phyloP scores from a whole-genome alignment of 2,329 filamentous ascomycete genomes.

The Stromatinia cepivora region DNA sequence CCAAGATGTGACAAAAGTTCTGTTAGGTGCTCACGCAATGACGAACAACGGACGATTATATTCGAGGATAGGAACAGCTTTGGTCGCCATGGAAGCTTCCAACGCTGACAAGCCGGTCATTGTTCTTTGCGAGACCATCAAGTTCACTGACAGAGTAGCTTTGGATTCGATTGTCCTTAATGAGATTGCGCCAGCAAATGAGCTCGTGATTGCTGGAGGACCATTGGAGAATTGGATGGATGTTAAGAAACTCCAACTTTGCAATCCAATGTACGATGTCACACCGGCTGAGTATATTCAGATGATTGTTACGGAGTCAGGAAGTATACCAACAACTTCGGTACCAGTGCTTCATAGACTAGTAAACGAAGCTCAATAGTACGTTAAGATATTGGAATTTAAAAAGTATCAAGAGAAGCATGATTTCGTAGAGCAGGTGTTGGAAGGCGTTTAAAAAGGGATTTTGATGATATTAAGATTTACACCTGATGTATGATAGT shows the following conservation, averaged over 20 bases:
- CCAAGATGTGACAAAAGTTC: conserved; percentile 60
- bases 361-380: conserved; percentile 45
- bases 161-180: conserved; percentile 93
- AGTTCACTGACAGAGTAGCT: conserved; percentile 87
- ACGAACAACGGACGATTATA: conserved; percentile 93
- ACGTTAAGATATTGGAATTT: neutral
- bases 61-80: conserved; percentile 81
- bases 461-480: conserved; percentile 14
- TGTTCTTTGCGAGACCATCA: conserved; percentile 90
- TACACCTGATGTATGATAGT: conserved; percentile 28
- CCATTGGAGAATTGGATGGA: conserved; percentile 56
- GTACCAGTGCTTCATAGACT: conserved; percentile 73
- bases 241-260: conserved; percentile 59
- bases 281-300: conserved; percentile 85
- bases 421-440: neutral
- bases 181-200: conserved; percentile 78
- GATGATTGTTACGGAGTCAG: conserved; percentile 88
- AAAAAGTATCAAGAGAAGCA: neutral
- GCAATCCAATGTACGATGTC: conserved; percentile 86
- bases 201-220: conserved; percentile 50
- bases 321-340: conserved; percentile 79
- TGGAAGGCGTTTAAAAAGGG: conserved; percentile 10
- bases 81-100: conserved; percentile 80
- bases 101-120: conserved; percentile 77
- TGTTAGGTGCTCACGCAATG: conserved; percentile 90